phyloP scores from a whole-genome alignment of 495 filamentous ascomycete genomes.

The Cercophora samala region DNA sequence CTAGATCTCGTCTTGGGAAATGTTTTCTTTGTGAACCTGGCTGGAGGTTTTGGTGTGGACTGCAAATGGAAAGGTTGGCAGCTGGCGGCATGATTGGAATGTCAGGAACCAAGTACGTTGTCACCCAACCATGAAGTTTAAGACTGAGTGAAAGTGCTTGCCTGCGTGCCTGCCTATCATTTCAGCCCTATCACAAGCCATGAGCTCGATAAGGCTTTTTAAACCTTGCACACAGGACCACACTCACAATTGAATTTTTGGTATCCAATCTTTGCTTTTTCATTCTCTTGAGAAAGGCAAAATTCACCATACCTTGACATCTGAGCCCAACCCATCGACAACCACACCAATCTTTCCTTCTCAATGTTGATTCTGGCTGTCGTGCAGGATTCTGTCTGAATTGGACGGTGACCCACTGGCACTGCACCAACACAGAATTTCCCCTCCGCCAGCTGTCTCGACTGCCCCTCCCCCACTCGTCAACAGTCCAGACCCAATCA shows the following conservation, averaged over 20 bases:
- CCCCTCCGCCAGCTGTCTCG: not conserved
- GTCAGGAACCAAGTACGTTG: not conserved
- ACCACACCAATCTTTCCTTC: not conserved
- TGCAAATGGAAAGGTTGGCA: not conserved
- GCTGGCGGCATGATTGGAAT: not conserved
- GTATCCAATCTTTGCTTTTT: too few species aligned
- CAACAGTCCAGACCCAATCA: conserved; percentile 15
- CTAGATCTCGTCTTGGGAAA: not conserved
- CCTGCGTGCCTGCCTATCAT: not conserved
- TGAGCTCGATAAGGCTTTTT: not conserved
- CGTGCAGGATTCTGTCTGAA: not conserved
- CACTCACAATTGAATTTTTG: too few species aligned
- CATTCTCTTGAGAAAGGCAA: too few species aligned
- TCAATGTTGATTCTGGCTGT: not conserved
- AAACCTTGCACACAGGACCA: not conserved
- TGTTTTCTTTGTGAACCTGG: not conserved
- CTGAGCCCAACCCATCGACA: too few species aligned
- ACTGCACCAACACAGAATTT: not conserved
- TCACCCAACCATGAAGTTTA: not conserved
- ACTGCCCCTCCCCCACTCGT: conserved; percentile 25
- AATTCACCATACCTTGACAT: too few species aligned
- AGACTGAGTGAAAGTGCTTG: not conserved
- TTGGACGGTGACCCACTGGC: not conserved
- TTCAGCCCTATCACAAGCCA: not conserved
- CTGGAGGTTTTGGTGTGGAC: not conserved